phyloP scores from a whole-genome alignment of 352 stramenopile species.

The Thraustochytrium sp. region DNA sequence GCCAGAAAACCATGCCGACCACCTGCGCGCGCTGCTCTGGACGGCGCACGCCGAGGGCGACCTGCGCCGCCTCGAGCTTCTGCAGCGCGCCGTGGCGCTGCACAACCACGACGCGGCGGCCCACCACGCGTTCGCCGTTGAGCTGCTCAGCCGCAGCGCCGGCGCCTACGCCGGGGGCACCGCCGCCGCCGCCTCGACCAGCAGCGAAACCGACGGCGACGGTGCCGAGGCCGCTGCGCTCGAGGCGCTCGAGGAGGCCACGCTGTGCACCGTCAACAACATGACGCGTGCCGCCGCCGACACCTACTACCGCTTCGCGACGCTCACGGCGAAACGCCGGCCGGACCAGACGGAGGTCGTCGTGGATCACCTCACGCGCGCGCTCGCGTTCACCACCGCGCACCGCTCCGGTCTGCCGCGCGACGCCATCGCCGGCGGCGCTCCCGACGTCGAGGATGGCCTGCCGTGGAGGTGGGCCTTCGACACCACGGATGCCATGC shows the following conservation, averaged over 20 bases:
- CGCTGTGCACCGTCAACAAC: neutral
- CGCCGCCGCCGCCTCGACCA: no score
- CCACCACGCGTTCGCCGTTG: neutral
- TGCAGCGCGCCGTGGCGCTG: neutral
- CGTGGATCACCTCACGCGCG: neutral
- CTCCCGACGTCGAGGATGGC: neutral
- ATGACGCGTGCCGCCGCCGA: neutral
- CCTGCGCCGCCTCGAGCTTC: neutral
- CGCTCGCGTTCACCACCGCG: neutral
- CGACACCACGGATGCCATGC: neutral
- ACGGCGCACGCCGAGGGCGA: neutral
- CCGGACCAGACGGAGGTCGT: neutral
- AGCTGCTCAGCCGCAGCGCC: neutral
- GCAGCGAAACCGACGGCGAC: no score
- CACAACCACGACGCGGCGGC: neutral
- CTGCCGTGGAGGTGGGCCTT: constrained; percentile 14
- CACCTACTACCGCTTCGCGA: neutral
- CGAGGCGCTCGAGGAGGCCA: neutral
- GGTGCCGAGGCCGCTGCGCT: neutral
- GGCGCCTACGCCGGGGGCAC: no score
- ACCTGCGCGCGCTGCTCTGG: neutral
- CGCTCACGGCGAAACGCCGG: neutral
- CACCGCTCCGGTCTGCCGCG: neutral
- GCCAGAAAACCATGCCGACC: neutral
- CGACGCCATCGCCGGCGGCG: neutral